Conservation (phyloP, 805 yeast genomes). For the Torulaspora quercuum region DNA sequence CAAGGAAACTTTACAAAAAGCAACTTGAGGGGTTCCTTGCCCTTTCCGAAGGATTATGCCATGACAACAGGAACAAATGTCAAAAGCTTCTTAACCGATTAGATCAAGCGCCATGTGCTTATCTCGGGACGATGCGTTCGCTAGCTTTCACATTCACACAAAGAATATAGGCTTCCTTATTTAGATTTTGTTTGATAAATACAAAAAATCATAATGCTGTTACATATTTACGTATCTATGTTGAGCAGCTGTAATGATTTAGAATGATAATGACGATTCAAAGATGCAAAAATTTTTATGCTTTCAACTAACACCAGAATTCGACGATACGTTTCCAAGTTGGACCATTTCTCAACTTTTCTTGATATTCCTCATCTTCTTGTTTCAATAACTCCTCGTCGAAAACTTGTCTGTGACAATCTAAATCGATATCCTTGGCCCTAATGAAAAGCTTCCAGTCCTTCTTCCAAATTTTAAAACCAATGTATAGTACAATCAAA, state of each 20-base stretch:
- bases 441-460: constrained; percentile 41
- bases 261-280: constrained; percentile 6
- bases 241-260: constrained; percentile 5
- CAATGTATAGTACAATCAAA: constrained; percentile 41
- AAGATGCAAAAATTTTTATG: background rate
- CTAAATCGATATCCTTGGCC: constrained; percentile 33
- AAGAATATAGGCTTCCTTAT: no score
- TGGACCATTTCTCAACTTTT: constrained; percentile 32
- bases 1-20: no score
- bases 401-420: constrained; percentile 32
- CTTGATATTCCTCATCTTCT: constrained; percentile 34
- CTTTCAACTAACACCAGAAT: constrained; percentile 33
- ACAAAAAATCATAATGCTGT: constrained; percentile 4
- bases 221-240: constrained; percentile 10
- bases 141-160: no score
- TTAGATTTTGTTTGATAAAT: no score
- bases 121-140: no score
- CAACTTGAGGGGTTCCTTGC: no score
- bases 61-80: no score
- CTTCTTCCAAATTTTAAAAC: constrained; percentile 46
- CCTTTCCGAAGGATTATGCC: no score
- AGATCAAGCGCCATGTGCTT: no score
- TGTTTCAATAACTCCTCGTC: constrained; percentile 36
- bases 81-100: no score
- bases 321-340: constrained; percentile 27